Percentiles rank a stretch among this genome's conserved stretches.
Conservation (phyloP, 2,329 filamentous ascomycete genomes). For the Pleomassaria siparia region DNA sequence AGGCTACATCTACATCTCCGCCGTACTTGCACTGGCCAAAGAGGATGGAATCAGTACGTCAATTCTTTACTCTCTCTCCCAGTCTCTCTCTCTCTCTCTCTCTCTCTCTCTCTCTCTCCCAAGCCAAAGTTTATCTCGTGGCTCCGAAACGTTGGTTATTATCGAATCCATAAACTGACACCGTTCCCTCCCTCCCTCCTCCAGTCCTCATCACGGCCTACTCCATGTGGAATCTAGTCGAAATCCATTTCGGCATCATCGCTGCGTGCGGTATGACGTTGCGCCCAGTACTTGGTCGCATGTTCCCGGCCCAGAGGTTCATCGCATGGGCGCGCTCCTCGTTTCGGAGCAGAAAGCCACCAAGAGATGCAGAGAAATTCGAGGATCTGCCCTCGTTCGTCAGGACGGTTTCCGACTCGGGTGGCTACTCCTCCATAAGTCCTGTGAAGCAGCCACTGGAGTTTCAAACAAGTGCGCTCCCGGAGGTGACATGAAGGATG, state of each 20-base stretch:
- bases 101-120: too few relatives aligned
- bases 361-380: neutral
- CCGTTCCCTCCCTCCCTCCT: too few relatives aligned
- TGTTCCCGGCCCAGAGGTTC: constrained; percentile 4
- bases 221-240: constrained; percentile 11
- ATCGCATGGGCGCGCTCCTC: neutral
- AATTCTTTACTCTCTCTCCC: neutral
- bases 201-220: constrained; percentile 7
- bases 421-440: too few relatives aligned
- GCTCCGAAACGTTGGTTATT: too few relatives aligned
- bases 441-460: too few relatives aligned
- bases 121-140: too few relatives aligned
- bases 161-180: too few relatives aligned
- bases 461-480: too few relatives aligned
- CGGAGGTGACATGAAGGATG: too few relatives aligned
- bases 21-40: neutral
- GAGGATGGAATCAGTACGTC: constrained; percentile 3
- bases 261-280: constrained; percentile 9
- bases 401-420: neutral
- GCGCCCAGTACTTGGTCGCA: constrained; percentile 6
- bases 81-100: too few relatives aligned
- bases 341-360: neutral
- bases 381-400: constrained; percentile 1
- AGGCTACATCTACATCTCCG: constrained; percentile 3
- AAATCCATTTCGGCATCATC: constrained; percentile 11